Conservation (phyloP, 2,329 filamentous ascomycete species). For the Hymenoscyphus repandus region DNA sequence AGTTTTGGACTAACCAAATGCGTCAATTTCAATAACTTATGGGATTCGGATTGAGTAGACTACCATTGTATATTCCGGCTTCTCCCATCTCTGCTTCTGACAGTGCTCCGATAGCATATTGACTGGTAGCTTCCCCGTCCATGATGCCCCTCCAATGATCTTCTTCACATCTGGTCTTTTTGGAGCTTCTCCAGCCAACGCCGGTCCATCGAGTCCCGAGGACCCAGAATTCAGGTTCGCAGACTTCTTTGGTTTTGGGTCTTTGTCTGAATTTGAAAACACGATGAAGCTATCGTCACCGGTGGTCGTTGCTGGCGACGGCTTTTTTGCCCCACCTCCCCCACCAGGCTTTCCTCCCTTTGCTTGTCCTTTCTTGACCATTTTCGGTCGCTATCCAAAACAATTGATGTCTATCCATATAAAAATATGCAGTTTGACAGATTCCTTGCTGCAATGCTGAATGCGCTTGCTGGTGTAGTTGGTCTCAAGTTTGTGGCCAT, state of each 20-base stretch:
- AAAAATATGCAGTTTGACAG: neutral
- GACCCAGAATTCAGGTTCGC: slow-evolving; percentile 11
- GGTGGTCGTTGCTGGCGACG: slow-evolving; percentile 21
- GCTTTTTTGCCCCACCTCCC: slow-evolving; percentile 26
- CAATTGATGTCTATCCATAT: slow-evolving; percentile 13
- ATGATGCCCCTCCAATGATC: slow-evolving; percentile 88
- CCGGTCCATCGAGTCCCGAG: slow-evolving; percentile 23
- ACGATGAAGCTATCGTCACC: slow-evolving; percentile 50
- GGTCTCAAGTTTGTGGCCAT: too few species aligned
- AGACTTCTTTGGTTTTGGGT: slow-evolving; percentile 32
- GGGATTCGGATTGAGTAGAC: slow-evolving; percentile 15
- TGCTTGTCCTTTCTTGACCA: slow-evolving; percentile 33
- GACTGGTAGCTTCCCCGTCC: slow-evolving; percentile 95
- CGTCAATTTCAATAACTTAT: neutral
- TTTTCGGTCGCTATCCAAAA: slow-evolving; percentile 18
- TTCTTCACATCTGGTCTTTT: slow-evolving; percentile 62
- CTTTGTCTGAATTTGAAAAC: slow-evolving; percentile 54
- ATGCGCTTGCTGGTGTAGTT: too few species aligned
- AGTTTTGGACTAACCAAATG: slow-evolving; percentile 50
- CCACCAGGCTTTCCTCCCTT: slow-evolving; percentile 31
- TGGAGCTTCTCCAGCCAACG: slow-evolving; percentile 27
- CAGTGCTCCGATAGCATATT: slow-evolving; percentile 92
- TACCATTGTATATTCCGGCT: slow-evolving; percentile 83
- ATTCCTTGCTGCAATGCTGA: neutral
- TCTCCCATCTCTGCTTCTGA: slow-evolving; percentile 93